Base-by-base conservation (phyloP, 106 monocot genomes). In the Apostasia ramifera region DNA sequence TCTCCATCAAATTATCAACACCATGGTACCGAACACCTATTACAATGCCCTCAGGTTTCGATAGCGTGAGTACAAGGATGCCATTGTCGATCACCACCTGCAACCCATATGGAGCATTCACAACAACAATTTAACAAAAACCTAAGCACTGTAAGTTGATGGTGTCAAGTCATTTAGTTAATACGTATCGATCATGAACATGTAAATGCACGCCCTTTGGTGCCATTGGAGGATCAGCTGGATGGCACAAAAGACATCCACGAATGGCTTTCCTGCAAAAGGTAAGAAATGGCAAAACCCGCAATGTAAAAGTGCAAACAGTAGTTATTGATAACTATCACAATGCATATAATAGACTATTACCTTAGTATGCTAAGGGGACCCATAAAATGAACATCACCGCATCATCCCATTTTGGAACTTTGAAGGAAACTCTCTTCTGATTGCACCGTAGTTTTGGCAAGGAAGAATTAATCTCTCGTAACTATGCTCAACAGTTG, bases 31-130 rank as follows among this genome's bases (percentile, higher is more conserved):
- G 65, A 55, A 88, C 47, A 1, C 88, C 88, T 1, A 84, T 88
- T 1, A 88, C 75, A 11, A 88, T 75, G 50, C 88, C 88, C 5
- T 51, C 88, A 2, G 88, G 88, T 1, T 84, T 88, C 40, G 88
- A 88, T 60, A 88, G 55, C 14, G 80, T 83, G 13, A 88, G 66
- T 57, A 81, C 74, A 47, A 88, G 44, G 46, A 88, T 88, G 11
- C 88, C 88, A 79, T 88, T 88, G 51, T 88, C 81, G 8, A 88
- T 84, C 52, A 70, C 53, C 68, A 88, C 84, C 88, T 88, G 56
- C 80, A 81, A 47, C 37, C 10, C 26, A 26, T 26, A 26, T 26
- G 26, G 26, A 26, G 26, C 26, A 26, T 26, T 26, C 26, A 26
- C 26, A 26, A 26, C 26, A 26, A 26, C 26, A 26, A 26, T 26